Evolutionary conservation across 495 filamentous ascomycete genomes (phyloP).

Genomic region (Podospora bellae-mahoneyi): DNA sequence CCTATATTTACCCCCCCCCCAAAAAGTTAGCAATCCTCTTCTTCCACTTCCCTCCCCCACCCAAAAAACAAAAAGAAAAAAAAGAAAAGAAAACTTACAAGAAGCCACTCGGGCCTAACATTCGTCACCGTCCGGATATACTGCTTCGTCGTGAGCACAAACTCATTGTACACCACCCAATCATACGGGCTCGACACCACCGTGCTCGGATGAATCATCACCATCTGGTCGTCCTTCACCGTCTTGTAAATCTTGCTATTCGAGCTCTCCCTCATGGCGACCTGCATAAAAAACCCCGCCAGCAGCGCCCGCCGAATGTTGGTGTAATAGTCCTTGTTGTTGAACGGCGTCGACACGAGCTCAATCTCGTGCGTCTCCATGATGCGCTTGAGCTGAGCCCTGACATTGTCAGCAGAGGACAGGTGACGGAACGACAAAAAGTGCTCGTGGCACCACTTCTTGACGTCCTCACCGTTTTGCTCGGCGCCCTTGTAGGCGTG

Average conservation of each 20-base stretch:
- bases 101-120: constrained; percentile 76
- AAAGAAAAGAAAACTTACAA: constrained; percentile 57
- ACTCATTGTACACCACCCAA: constrained; percentile 99
- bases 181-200: constrained; percentile 81
- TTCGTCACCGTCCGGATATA: constrained; percentile 70
- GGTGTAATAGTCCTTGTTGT: constrained; percentile 94
- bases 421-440: constrained; percentile 89
- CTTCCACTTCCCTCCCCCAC: no score
- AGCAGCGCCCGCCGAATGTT: constrained; percentile 95
- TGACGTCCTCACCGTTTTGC: constrained; percentile 65
- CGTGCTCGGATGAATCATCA: constrained; percentile 89
- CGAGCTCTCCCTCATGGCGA: constrained; percentile 78
- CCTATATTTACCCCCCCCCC: constrained; percentile 38
- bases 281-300: constrained; percentile 98
- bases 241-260: constrained; percentile 86
- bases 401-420: constrained; percentile 89
- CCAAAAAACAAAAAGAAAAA: background rate
- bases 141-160: constrained; percentile 95
- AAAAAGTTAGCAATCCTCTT: no score
- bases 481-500: constrained; percentile 86
- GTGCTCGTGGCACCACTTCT: constrained; percentile 95
- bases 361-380: constrained; percentile 91
- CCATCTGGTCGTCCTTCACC: constrained; percentile 87
- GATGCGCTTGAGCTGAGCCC: constrained; percentile 83
- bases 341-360: constrained; percentile 81